These are phyloP conservation scores for Paspalum vaginatum DNA, from an alignment of 176 grass and related monocot genomes.

Conservation along the genomic window DNA sequence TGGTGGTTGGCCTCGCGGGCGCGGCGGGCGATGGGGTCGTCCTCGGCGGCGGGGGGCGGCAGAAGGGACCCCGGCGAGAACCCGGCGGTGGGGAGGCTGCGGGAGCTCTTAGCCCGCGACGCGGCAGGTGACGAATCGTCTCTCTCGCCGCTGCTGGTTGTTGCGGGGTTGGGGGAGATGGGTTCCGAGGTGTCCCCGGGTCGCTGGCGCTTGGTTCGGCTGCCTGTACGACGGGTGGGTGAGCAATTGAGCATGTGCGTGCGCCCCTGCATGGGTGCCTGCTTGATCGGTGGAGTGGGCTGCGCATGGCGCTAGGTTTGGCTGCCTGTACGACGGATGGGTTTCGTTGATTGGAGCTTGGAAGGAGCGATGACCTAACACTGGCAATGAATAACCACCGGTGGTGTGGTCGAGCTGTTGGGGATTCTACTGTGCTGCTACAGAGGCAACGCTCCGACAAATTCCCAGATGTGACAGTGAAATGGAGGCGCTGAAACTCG, in stretches of 20 bases:
- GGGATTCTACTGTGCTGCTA: background rate
- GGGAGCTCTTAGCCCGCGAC: constrained; percentile 49
- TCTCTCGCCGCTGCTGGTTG: background rate
- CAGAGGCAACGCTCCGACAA: background rate
- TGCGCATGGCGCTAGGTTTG: too few relatives aligned
- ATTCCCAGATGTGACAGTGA: background rate
- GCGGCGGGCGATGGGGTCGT: constrained; percentile 40
- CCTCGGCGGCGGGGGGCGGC: background rate
- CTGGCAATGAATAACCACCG: background rate
- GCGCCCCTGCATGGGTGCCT: background rate
- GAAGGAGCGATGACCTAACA: background rate
- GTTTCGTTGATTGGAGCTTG: constrained; percentile 17
- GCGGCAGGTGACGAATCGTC: constrained; percentile 30
- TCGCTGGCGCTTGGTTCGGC: constrained; percentile 13
- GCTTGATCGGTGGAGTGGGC: constrained; percentile 30
- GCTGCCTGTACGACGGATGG: too few relatives aligned
- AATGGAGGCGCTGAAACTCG: background rate
- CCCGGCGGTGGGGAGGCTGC: constrained; percentile 45
- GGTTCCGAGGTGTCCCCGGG: background rate
- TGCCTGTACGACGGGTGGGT: background rate
- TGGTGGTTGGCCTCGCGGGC: constrained; percentile 9
- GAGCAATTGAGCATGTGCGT: background rate
- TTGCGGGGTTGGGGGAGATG: constrained; percentile 28
- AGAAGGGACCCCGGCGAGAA: constrained; percentile 35
- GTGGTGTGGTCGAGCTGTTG: background rate